Conservation (phyloP, 768 basidiomycete genomes). For the Boletus vinaceobasis region DNA sequence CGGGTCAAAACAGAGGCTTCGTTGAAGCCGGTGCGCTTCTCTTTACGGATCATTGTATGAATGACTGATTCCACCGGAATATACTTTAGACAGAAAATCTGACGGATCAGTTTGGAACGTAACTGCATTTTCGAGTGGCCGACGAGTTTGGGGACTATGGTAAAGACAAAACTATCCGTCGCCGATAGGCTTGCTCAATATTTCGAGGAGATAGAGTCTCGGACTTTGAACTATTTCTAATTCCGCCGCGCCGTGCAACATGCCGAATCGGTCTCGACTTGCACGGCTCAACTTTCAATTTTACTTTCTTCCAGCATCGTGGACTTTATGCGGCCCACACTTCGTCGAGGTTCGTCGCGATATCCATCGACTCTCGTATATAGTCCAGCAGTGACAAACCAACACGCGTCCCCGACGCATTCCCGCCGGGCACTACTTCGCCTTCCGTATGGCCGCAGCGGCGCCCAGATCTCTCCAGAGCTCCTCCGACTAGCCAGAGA, state of each 20-base stretch:
- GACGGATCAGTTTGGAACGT: background rate
- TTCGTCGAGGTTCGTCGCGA: background rate
- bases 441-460: background rate
- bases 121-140: background rate
- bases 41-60: slow-evolving; percentile 1
- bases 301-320: background rate
- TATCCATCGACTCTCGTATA: background rate
- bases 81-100: background rate
- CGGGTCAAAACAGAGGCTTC: slow-evolving; percentile 1
- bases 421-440: background rate
- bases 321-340: background rate
- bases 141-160: too few relatives aligned
- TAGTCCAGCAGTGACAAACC: background rate
- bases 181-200: too few relatives aligned
- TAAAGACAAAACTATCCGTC: background rate
- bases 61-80: background rate
- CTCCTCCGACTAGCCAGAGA: too few relatives aligned
- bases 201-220: background rate
- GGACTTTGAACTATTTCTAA: background rate
- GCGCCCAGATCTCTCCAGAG: too few relatives aligned
- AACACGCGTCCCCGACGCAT: background rate
- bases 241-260: background rate
- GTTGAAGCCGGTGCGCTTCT: background rate
- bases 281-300: too few relatives aligned
- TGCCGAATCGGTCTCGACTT: background rate